phyloP scores from a whole-genome alignment of 352 stramenopile genomes.

The Phytopythium boreale region DNA sequence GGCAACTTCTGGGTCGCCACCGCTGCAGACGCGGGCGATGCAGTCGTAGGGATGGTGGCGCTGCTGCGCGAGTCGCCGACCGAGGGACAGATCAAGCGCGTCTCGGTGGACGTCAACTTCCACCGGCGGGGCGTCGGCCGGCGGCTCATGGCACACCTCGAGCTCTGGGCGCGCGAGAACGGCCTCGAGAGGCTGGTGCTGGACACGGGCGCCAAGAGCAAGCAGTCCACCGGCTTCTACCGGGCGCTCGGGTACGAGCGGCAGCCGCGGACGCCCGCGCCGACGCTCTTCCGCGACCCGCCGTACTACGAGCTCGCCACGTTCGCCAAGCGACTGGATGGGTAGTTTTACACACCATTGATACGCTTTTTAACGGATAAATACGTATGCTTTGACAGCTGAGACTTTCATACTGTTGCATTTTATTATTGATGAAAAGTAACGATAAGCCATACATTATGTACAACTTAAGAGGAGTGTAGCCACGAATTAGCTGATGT shows the following conservation, averaged over 20 bases:
- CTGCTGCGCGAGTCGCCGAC: not conserved
- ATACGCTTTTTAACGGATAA: not conserved
- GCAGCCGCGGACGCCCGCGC: not conserved
- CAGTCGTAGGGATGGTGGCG: slow-evolving; percentile 13
- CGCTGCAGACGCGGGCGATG: not conserved
- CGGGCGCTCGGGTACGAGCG: slow-evolving; percentile 8
- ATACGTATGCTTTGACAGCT: not conserved
- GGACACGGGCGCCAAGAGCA: slow-evolving; percentile 10
- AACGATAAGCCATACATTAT: too few relatives aligned
- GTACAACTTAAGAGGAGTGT: too few relatives aligned
- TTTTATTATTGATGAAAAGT: too few relatives aligned
- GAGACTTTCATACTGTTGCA: too few relatives aligned
- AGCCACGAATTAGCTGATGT: too few relatives aligned
- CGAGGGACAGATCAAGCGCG: slow-evolving; percentile 13
- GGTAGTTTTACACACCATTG: not conserved
- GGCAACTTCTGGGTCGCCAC: slow-evolving; percentile 21
- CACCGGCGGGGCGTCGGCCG: slow-evolving; percentile 11
- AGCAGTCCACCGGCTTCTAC: slow-evolving; percentile 13
- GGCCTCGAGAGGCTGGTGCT: slow-evolving; percentile 7
- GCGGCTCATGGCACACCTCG: slow-evolving; percentile 7
- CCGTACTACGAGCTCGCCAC: slow-evolving; percentile 20
- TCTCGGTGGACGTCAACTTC: slow-evolving; percentile 10
- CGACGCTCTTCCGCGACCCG: slow-evolving; percentile 9
- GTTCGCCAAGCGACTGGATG: slow-evolving; percentile 18
- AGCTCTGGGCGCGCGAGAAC: slow-evolving; percentile 5